These are phyloP conservation scores for Colletotrichum viniferum DNA, from an alignment of 2,329 filamentous ascomycete genomes.

Conservation along the genomic window DNA sequence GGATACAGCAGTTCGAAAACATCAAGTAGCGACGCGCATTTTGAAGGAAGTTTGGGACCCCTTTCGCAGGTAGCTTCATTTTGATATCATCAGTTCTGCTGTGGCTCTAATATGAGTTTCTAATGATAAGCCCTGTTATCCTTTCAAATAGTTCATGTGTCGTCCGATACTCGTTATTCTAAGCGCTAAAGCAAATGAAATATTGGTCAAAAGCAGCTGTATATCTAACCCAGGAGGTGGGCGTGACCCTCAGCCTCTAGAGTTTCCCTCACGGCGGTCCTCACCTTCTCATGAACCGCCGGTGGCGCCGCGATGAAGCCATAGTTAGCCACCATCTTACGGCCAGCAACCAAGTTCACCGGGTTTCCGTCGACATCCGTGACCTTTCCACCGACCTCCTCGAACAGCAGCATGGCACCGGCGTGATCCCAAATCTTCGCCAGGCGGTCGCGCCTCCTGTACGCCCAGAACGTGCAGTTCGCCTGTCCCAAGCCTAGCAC, in stretches of 20 bases:
- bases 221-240: constrained; percentile 27
- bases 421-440: constrained; percentile 67
- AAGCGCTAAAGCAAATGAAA: neutral
- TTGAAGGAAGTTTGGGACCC: neutral
- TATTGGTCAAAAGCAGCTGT: neutral
- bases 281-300: constrained; percentile 45
- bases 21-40: neutral
- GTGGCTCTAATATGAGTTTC: neutral
- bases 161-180: neutral
- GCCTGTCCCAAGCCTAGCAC: constrained; percentile 55
- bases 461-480: constrained; percentile 62
- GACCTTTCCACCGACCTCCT: constrained; percentile 59
- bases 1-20: neutral
- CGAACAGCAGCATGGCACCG: constrained; percentile 62
- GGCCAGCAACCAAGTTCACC: constrained; percentile 54
- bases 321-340: constrained; percentile 55
- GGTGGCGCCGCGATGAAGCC: constrained; percentile 60
- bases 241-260: constrained; percentile 36
- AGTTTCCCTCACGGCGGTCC: constrained; percentile 39
- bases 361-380: constrained; percentile 57
- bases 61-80: neutral
- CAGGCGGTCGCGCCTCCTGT: constrained; percentile 49
- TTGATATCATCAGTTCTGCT: neutral
- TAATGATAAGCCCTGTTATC: neutral
- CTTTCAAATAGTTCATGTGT: neutral